These are phyloP conservation scores for Cruciata laevipes DNA, from an alignment of 257 asterid species.

Conservation along the genomic window DNA sequence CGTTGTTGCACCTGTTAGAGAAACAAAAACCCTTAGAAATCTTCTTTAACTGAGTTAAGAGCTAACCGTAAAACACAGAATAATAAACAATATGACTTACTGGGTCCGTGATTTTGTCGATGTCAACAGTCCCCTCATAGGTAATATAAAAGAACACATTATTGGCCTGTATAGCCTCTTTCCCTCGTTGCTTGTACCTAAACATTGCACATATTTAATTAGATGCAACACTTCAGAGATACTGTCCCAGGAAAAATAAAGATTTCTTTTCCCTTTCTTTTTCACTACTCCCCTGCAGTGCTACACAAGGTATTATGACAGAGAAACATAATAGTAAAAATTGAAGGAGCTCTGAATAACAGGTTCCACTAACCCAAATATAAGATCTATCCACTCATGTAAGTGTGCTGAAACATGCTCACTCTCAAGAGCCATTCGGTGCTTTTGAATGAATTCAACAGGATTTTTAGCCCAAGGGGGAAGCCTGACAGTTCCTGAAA, in stretches of 20 bases:
- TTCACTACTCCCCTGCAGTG: not conserved
- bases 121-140: conserved; percentile 94
- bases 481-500: conserved; percentile 67
- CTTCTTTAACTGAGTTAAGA: conserved; percentile 11
- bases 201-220: conserved; percentile 21
- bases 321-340: conserved; percentile 5
- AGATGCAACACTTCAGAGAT: not conserved
- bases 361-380: conserved; percentile 67
- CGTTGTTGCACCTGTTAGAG: conserved; percentile 74
- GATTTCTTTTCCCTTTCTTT: not conserved
- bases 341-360: conserved; percentile 18
- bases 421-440: conserved; percentile 95
- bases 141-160: conserved; percentile 95
- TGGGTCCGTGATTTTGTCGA: conserved; percentile 86
- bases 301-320: not conserved
- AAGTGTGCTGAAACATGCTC: conserved; percentile 88
- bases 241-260: not conserved
- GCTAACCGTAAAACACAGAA: conserved; percentile 13
- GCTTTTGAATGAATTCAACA: conserved; percentile 91
- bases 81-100: conserved; percentile 46
- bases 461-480: conserved; percentile 96
- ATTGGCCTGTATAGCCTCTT: conserved; percentile 88
- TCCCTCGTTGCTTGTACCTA: conserved; percentile 98
- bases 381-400: conserved; percentile 95
- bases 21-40: conserved; percentile 14